Evolutionary conservation across 2,329 filamentous ascomycete genomes (phyloP).

Genomic region (Xylariales sp.): DNA sequence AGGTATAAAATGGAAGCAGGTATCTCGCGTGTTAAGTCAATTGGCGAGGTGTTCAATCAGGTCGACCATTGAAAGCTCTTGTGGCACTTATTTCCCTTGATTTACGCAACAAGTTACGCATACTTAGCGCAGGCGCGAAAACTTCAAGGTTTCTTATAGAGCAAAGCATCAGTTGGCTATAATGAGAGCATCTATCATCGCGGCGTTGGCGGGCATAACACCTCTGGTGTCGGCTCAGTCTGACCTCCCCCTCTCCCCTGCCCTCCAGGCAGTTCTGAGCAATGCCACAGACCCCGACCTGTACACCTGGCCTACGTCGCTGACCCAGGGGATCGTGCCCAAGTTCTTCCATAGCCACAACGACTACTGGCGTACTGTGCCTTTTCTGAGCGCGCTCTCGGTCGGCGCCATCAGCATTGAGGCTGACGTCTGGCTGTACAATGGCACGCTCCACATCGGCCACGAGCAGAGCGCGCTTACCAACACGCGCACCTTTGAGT

Average conservation of each 20-base stretch:
- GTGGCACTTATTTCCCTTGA: no score
- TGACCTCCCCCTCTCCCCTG: conserved; percentile 6
- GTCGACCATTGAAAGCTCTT: no score
- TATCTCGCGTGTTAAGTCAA: no score
- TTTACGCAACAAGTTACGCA: no score
- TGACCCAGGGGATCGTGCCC: conserved; percentile 11
- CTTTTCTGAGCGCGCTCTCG: conserved; percentile 54
- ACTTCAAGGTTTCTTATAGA: no score
- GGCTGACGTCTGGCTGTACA: conserved; percentile 61
- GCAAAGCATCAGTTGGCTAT: no score
- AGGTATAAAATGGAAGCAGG: no score
- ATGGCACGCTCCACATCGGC: conserved; percentile 52
- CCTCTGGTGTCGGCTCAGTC: conserved; percentile 11
- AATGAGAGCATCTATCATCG: no score
- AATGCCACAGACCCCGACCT: conserved; percentile 1
- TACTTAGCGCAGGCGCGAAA: no score
- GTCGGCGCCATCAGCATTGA: conserved; percentile 58
- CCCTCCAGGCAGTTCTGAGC: conserved; percentile 11
- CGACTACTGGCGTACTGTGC: conserved; percentile 59
- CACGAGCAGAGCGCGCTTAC: conserved; percentile 51
- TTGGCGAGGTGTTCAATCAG: no score
- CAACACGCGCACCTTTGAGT: conserved; percentile 48
- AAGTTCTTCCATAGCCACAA: conserved; percentile 59
- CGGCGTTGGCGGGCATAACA: no score
- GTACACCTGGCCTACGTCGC: conserved; percentile 7